A percentile compares a stretch with the other conserved stretches of the same genome.
phyloP scores from a whole-genome alignment of 495 filamentous ascomycete species.

The Cercophora samala region DNA sequence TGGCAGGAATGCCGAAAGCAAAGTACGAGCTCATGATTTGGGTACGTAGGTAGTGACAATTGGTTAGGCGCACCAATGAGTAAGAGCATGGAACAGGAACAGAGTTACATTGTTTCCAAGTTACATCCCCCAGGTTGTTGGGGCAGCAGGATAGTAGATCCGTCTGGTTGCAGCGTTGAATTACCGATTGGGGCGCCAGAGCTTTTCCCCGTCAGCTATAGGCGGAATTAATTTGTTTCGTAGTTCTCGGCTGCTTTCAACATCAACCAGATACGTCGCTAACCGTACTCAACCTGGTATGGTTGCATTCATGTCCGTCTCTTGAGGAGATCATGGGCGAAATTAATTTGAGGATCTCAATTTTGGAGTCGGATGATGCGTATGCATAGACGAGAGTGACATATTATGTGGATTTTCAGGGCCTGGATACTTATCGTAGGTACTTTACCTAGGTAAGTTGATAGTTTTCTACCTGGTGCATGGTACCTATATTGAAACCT shows the following conservation, averaged over 20 bases:
- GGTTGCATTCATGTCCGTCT: no score
- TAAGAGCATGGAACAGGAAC: background rate
- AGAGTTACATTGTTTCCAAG: slow-evolving; percentile 9
- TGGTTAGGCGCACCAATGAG: slow-evolving; percentile 20
- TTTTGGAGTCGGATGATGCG: background rate
- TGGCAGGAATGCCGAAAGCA: no score
- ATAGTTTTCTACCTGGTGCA: no score
- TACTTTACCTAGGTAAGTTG: no score
- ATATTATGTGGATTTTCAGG: background rate
- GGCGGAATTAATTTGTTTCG: background rate
- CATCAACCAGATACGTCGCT: background rate
- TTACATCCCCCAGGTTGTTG: background rate
- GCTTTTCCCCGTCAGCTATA: background rate
- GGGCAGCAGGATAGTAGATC: background rate
- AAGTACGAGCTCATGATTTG: no score
- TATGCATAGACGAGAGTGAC: background rate
- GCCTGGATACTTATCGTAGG: no score
- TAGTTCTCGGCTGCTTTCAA: background rate
- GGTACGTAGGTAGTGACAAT: no score
- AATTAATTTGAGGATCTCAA: no score
- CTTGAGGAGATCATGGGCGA: no score
- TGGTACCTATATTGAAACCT: no score
- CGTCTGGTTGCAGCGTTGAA: background rate
- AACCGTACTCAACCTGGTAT: background rate
- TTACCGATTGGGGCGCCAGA: background rate